Evolutionary conservation across 2,329 filamentous ascomycete genomes (phyloP), one percentile per base, ranked within the genome.

Genomic region (Penicillium polonicum): DNA sequence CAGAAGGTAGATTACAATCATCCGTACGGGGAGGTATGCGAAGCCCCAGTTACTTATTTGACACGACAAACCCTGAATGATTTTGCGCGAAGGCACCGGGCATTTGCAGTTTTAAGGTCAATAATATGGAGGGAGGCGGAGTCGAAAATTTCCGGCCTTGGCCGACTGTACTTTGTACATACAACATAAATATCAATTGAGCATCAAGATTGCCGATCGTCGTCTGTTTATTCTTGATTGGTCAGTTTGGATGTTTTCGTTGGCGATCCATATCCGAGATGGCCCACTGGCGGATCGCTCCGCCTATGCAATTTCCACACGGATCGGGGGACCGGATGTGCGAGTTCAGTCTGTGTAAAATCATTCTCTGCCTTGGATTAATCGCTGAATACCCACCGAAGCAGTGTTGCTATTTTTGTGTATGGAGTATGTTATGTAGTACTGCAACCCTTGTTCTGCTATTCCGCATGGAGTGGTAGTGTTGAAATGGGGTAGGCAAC

Each of bases 401-500:
- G 23, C 4, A 3, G 21, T 25, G 33, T 46, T 55, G 39, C 57
- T 59, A 57, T 53, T 50, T 53, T 53, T 49, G 39, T n/a, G 8
- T 17, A 35, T 3, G 13, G 7, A 42, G 7, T 2, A 15, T 42
- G 21, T 41, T 6, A 12, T 41, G n/a, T 21, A 5, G 10, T 41
- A 42, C 9, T 27, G 36, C 23, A 38, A 45, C 29, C 25, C 43
- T 7, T 42, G 39, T 15, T 23, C 39, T 15, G 13, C 7, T 42
- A 42, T 23, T 42, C 13, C 39, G 21, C 12, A 41, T 6, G 12
- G 12, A 6, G 19, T 12, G 6, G 19, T 42, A 23, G 19, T 23
- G 21, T 44, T 21, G 12, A 39, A 39, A 31, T 8, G 23, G 10
- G 38, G 9, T 52, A 59, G 53, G 57, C 57, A 59, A 50, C 57